phyloP scores from a whole-genome alignment of 2,329 filamentous ascomycete species.

The Calycina marina region DNA sequence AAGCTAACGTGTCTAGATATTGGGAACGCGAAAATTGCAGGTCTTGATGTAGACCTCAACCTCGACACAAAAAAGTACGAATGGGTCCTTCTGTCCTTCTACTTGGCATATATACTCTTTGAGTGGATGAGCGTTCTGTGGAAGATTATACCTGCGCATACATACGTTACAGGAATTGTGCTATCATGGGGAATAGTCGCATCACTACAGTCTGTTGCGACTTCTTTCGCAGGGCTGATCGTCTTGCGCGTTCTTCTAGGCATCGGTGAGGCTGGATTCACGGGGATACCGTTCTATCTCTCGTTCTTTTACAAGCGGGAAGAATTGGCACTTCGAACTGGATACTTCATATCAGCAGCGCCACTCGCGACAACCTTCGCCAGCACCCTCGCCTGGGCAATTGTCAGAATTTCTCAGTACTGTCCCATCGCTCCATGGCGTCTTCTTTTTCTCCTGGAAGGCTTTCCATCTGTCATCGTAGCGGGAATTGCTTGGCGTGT shows the following conservation, averaged over 20 bases:
- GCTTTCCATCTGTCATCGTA: conserved; percentile 67
- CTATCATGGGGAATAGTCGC: conserved; percentile 68
- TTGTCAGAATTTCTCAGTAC: conserved; percentile 50
- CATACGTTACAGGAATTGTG: conserved; percentile 47
- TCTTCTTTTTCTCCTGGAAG: conserved; percentile 72
- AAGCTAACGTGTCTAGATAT: conserved; percentile 31
- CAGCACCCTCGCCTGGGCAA: conserved; percentile 64
- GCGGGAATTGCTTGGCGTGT: conserved; percentile 59
- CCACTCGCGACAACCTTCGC: conserved; percentile 70
- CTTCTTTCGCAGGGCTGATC: conserved; percentile 46
- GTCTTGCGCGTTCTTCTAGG: conserved; percentile 41
- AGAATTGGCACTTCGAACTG: conserved; percentile 74
- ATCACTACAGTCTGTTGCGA: conserved; percentile 54
- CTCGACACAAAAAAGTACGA: conserved; percentile 36
- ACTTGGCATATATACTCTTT: conserved; percentile 46
- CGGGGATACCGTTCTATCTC: conserved; percentile 47
- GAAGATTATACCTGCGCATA: conserved; percentile 43
- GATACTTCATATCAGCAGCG: conserved; percentile 78
- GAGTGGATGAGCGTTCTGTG: conserved; percentile 53
- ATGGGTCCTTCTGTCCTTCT: conserved; percentile 47
- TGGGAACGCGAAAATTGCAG: conserved; percentile 47
- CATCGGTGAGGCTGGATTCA: conserved; percentile 50
- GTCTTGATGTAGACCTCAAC: conserved; percentile 46
- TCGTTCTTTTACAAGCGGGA: conserved; percentile 49
- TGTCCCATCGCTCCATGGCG: conserved; percentile 70